Evolutionary conservation across 108 stramenopile genomes (phyloP), one percentile per base, ranked within the genome.

Genomic region (Nannochloropsis salina): DNA sequence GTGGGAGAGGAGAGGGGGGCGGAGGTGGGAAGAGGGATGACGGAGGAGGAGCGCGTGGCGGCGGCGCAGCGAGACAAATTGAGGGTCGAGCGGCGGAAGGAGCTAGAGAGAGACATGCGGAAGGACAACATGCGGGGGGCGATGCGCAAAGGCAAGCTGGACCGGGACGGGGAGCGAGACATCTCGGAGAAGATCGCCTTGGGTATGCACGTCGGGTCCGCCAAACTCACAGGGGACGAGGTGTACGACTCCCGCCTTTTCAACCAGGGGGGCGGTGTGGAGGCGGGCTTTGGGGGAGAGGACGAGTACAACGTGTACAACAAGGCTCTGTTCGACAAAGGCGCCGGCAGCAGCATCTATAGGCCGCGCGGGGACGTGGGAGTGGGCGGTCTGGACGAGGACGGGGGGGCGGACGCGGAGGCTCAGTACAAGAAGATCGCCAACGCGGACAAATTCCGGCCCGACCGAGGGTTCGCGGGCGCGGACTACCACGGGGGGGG

Each of bases 121-220:
- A 93, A 96, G 80, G 99, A 94, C 82, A 88, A 90, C 44, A 86
- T 88, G 80, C 92, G 93, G 89, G 91, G 92, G 82, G 89, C 91
- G 80, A 95, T 96, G 90, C 86, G 86, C 83, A 96, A 95, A 88
- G 92, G 93, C 44, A 93, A 95, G 80, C 80, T 96, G 79, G 95
- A 95, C 82, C 92, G 93, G 42, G 92, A 93, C 44, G 44, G 44
- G 44, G 97, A 98, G 61, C 95, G 98, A 10, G 98, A 99, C 86
- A 94, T 99, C 80, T 96, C 96, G 12, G 98, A 99, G 91, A 95
- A 96, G 91, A 94, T 98, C 91, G 98, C 98, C 5, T 90, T 99
- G 80, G 98, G 98, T 3, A 94, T 95, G n/a, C 95, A 96, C 83
- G 96, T 94, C 42, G 97, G 96, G n/a, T 92, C 90, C 9, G 94